These are phyloP conservation scores for Astrephomene gubernaculifera DNA, from an alignment of 139 green algal species.

Conservation along the genomic window DNA sequence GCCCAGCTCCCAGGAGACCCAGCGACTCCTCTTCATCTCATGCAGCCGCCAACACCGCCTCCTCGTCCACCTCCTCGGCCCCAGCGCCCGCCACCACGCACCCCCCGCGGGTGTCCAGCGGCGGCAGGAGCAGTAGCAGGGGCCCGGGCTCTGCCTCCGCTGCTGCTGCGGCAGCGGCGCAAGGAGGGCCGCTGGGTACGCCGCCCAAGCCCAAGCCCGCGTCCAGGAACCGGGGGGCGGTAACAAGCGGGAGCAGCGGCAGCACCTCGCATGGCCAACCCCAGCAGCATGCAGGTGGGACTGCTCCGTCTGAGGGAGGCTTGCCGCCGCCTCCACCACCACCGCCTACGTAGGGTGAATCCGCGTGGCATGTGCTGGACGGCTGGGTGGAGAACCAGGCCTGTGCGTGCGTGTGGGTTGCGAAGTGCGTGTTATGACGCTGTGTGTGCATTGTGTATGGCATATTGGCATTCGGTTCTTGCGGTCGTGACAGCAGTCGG, in stretches of 20 bases:
- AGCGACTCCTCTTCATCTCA: slow-evolving; percentile 25
- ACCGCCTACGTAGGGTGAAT: background rate
- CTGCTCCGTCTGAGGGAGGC: background rate
- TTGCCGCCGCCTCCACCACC: background rate
- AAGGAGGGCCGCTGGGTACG: background rate
- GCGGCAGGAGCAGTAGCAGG: background rate
- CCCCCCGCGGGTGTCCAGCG: background rate
- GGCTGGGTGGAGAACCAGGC: too few relatives aligned
- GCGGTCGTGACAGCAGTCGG: too few relatives aligned
- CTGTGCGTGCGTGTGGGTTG: too few relatives aligned
- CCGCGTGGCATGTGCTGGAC: background rate
- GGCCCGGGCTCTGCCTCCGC: background rate
- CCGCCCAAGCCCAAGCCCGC: slow-evolving; percentile 18
- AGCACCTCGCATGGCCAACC: background rate
- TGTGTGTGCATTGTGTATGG: too few relatives aligned
- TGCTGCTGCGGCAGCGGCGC: background rate
- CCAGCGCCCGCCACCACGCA: background rate
- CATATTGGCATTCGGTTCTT: too few relatives aligned
- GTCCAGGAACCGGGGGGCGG: background rate
- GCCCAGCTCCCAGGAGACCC: background rate
- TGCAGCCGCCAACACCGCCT: too few relatives aligned
- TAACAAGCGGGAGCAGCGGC: too few relatives aligned
- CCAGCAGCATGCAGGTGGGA: background rate
- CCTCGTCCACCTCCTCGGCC: background rate
- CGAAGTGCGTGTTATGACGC: too few relatives aligned